Evolutionary conservation across 305 asterid species (phyloP).

Genomic region (Fraxinus baroniana): DNA sequence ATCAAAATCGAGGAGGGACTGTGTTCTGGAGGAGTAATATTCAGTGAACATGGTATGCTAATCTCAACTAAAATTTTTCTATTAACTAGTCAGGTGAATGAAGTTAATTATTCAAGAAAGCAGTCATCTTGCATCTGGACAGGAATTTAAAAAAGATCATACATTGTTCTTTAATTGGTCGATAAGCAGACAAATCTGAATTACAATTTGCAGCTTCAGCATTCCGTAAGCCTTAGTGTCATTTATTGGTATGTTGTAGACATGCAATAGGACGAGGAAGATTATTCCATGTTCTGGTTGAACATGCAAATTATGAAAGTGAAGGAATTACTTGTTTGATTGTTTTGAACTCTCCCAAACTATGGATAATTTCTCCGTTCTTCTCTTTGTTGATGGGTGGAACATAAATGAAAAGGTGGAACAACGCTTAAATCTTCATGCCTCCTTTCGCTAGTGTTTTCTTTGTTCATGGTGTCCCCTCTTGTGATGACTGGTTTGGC

Average conservation of each 20-base stretch:
- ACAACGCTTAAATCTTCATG: neutral
- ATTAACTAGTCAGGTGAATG: neutral
- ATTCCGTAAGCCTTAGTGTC: neutral
- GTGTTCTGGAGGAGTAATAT: slow-evolving; percentile 73
- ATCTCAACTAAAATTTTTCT: neutral
- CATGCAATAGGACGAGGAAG: neutral
- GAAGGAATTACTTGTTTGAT: neutral
- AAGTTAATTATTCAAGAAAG: neutral
- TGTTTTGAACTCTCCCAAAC: neutral
- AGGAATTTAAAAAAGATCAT: neutral
- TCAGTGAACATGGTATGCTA: slow-evolving; percentile 54
- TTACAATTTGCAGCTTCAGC: neutral
- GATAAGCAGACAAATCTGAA: neutral
- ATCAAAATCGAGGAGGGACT: slow-evolving; percentile 75
- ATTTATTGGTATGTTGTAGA: neutral
- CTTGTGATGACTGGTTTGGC: neutral
- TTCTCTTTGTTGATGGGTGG: neutral
- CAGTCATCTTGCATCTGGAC: neutral
- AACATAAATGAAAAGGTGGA: neutral
- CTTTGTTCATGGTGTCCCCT: neutral
- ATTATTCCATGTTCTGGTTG: neutral
- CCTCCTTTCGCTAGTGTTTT: neutral
- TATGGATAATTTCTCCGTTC: neutral
- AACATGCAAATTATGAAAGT: neutral
- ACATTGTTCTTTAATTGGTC: neutral